These are phyloP conservation scores for Sphaerulina populicola DNA, from an alignment of 2,329 filamentous ascomycete species.

Conservation along the genomic window DNA sequence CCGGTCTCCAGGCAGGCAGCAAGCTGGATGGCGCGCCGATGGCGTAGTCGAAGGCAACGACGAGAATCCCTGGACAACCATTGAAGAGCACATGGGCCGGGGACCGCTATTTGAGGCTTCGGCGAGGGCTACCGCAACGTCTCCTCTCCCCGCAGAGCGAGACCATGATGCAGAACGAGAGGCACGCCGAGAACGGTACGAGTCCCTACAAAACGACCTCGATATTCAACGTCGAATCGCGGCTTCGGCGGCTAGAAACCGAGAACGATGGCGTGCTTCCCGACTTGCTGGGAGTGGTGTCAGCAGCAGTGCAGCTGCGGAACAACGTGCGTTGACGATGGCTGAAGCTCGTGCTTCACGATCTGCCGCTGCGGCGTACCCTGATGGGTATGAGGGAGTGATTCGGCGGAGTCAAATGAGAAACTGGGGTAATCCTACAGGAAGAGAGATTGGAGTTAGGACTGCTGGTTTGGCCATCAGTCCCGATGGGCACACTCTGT, in stretches of 20 bases:
- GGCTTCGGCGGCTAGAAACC: conserved; percentile 13
- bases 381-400: conserved; percentile 24
- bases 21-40: conserved; percentile 13
- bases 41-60: conserved; percentile 16
- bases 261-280: conserved; percentile 18
- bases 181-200: conserved; percentile 9
- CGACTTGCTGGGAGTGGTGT: conserved; percentile 5
- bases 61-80: conserved; percentile 42
- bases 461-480: conserved; percentile 45
- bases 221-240: conserved; percentile 16
- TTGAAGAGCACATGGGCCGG: conserved; percentile 39
- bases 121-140: conserved; percentile 19
- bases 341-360: too few species aligned
- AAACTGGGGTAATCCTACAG: conserved; percentile 12
- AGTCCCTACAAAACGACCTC: conserved; percentile 16
- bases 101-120: conserved; percentile 31
- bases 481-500: conserved; percentile 41
- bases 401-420: conserved; percentile 16
- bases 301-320: background rate
- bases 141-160: conserved; percentile 15
- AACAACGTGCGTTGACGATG: too few species aligned
- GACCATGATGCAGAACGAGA: conserved; percentile 6
- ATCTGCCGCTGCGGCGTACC: conserved; percentile 12
- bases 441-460: conserved; percentile 33
- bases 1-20: background rate